phyloP scores from a whole-genome alignment of 345 rosid species.

The Melastoma malabathricum region DNA sequence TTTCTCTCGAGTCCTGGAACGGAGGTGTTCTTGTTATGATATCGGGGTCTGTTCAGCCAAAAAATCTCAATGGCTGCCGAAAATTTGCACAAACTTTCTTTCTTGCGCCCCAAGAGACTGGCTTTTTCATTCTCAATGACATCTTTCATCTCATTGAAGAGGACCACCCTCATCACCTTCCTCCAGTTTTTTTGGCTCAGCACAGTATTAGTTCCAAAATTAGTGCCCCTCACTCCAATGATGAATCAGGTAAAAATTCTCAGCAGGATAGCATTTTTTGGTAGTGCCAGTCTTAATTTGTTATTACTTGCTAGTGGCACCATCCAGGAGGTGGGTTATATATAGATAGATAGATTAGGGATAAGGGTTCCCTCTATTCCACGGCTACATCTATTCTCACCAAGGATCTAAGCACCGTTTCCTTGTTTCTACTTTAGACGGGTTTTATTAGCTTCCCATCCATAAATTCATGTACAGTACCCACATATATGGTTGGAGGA shows the following conservation, averaged over 20 bases:
- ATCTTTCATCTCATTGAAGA: conserved; percentile 49
- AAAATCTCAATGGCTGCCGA: conserved; percentile 32
- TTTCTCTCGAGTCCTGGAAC: conserved; percentile 49
- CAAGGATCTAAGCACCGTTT: too few species aligned
- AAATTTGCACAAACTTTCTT: conserved; percentile 56
- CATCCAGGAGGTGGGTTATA: too few species aligned
- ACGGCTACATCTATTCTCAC: background rate
- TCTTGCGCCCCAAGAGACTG: conserved; percentile 68
- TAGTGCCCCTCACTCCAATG: conserved; percentile 17
- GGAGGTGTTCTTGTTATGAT: conserved; percentile 62
- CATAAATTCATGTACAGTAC: conserved; percentile 19
- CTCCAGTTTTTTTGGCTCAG: conserved; percentile 32
- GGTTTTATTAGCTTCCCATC: background rate
- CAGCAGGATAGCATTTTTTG: background rate
- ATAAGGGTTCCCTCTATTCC: too few species aligned
- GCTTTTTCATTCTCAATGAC: conserved; percentile 56
- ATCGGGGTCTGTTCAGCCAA: conserved; percentile 48
- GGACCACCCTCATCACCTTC: conserved; percentile 37
- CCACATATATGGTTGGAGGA: conserved; percentile 34
- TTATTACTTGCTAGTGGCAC: background rate
- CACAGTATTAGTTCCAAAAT: conserved; percentile 26
- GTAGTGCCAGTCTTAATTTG: background rate
- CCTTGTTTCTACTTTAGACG: background rate
- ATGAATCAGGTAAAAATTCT: conserved; percentile 33
- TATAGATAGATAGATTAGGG: too few species aligned